Evolutionary conservation across 805 yeast genomes (phyloP), one percentile per base, ranked within the genome.

Genomic region (Ogataea saltuana): DNA sequence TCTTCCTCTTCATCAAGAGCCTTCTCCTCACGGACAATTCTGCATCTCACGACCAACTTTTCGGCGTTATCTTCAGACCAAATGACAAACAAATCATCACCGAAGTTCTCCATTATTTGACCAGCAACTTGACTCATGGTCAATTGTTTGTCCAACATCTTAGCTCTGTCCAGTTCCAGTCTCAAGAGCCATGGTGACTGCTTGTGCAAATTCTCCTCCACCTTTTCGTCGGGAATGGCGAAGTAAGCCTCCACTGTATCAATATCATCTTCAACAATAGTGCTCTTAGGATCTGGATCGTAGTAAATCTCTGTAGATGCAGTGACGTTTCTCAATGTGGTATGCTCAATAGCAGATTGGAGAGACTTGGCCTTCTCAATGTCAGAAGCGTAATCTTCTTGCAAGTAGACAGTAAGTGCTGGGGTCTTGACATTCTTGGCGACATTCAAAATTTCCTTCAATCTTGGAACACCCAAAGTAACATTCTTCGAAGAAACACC

Each of bases 21-120:
- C 69, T 91, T 91, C 45, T 96, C 97, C 64, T 90, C 97, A 69
- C 99, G 88, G 34, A 93, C 88, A 55, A 95, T 96, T 74, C 99
- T 87, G 76, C 98, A 91, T 76, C 99, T 95, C 55, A 93, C 86
- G 50, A 93, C 84, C 68, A 93, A 83, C 68, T 89, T 90, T 54
- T 91, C 97, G 33, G 97, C 97, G 60, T 93, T 91, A 73, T 93
- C 99, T 75, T 95, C 99, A 36, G 97, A 88, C 98, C 99, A 93
- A 60, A 93, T 93, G 30, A 93, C 96, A 60, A 91, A 93, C 69
- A 93, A 71, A 68, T 93, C 99, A 56, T 89, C 95, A 42, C 90
- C 95, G 66, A 93, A 93, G 50, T 87, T 84, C 61, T 87, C 90
- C 51, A 89, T 84, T 48, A 93, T 93, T 73, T 85, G 89, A 56